A percentile compares a stretch with the other conserved stretches of the same genome.
phyloP scores from a whole-genome alignment of 2,329 filamentous ascomycete genomes.

The Sporothrix mexicana region DNA sequence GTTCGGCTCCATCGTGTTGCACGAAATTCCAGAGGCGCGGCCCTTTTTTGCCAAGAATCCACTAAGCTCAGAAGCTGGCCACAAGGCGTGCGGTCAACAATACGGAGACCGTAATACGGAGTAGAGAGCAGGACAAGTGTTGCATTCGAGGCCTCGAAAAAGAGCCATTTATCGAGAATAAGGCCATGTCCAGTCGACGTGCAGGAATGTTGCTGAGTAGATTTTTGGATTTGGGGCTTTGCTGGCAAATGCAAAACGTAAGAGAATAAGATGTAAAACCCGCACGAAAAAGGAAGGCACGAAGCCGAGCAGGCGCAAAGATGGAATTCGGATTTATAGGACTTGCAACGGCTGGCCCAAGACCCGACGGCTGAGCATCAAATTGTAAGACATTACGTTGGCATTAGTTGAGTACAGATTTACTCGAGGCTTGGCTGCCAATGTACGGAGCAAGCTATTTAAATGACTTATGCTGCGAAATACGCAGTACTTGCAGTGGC shows the following conservation, averaged over 20 bases:
- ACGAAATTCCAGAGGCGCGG: neutral
- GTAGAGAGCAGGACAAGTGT: neutral
- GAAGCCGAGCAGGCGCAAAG: neutral
- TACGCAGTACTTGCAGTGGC: neutral
- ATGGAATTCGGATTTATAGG: neutral
- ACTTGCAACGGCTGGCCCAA: neutral
- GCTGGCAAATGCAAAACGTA: neutral
- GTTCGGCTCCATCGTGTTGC: neutral
- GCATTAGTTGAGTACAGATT: neutral
- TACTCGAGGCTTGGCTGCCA: neutral
- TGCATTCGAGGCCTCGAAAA: neutral
- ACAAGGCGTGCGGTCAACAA: slow-evolving; percentile 9
- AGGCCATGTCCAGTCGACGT: neutral
- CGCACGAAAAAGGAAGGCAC: slow-evolving; percentile 5
- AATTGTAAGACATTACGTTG: neutral
- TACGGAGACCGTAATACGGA: neutral
- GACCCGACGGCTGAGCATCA: neutral
- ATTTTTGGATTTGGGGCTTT: neutral
- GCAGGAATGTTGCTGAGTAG: slow-evolving; percentile 17
- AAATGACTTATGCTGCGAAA: no score
- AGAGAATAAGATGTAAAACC: neutral
- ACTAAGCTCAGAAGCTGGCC: neutral
- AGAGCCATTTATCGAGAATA: slow-evolving; percentile 1
- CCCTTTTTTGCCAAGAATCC: neutral
- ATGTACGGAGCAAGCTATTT: no score